A percentile compares a stretch with the other conserved stretches of the same genome.
phyloP scores from a whole-genome alignment of 148 eudicot genomes.

The Vaccinium darrowii region DNA sequence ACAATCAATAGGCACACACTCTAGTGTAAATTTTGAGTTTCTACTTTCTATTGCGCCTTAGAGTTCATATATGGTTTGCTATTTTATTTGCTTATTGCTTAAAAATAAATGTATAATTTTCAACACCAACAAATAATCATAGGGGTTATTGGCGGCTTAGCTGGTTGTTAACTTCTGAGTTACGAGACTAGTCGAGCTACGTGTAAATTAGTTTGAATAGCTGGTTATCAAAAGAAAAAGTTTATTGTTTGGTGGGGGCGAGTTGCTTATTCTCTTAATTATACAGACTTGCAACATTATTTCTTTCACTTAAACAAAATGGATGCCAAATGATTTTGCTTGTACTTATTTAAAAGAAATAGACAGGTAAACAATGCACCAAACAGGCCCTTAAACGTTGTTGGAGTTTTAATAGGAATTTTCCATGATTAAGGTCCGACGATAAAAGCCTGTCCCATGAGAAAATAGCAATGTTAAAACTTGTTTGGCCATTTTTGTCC shows the following conservation, averaged over 20 bases:
- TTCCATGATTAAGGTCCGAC: no score
- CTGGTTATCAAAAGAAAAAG: no score
- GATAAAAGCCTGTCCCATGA: not conserved
- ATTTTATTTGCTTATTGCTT: not conserved
- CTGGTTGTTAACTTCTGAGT: not conserved
- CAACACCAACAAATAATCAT: not conserved
- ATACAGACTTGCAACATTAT: no score
- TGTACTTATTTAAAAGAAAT: no score
- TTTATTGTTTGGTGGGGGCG: no score
- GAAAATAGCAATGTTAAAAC: not conserved
- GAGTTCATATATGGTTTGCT: not conserved
- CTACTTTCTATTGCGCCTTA: not conserved
- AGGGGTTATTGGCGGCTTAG: not conserved
- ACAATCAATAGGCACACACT: not conserved
- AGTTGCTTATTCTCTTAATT: no score
- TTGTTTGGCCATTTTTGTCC: not conserved
- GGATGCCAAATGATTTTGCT: not conserved
- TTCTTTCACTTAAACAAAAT: no score
- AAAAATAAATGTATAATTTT: no score
- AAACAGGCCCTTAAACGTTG: no score
- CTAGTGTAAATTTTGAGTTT: not conserved
- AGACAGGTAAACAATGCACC: no score
- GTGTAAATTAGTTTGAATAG: no score
- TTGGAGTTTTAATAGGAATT: no score
- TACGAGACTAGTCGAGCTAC: not conserved